phyloP scores from a whole-genome alignment of 1,284 basidiomycete genomes.

The Puccinia brachypodii region DNA sequence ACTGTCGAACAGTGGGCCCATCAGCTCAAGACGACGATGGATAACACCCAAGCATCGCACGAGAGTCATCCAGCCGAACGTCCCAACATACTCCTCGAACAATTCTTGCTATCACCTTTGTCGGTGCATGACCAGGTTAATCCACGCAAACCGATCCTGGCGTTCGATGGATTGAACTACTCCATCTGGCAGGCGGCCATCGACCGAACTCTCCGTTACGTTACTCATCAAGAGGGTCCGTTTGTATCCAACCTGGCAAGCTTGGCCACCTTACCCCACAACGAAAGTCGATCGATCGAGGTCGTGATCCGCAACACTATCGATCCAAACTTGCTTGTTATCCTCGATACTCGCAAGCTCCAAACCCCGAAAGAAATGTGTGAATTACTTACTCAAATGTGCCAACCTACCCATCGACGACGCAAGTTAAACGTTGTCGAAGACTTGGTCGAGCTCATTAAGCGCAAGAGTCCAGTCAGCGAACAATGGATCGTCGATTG shows the following conservation, averaged over 20 bases:
- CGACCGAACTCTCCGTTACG: neutral
- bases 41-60: neutral
- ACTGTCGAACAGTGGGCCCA: neutral
- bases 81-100: neutral
- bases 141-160: neutral
- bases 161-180: constrained; percentile 4
- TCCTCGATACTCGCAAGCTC: neutral
- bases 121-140: neutral
- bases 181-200: neutral
- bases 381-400: neutral
- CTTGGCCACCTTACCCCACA: neutral
- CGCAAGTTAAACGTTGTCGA: neutral
- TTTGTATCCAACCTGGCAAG: neutral
- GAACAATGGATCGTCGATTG: neutral
- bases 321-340: neutral
- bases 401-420: neutral
- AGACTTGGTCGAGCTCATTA: neutral
- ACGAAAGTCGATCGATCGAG: neutral
- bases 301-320: neutral
- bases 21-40: neutral
- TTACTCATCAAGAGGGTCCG: neutral
- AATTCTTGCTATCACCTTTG: neutral
- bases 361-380: neutral
- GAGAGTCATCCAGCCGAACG: neutral
- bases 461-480: neutral